phyloP scores from a whole-genome alignment of 129 eudicot species.

The Arctium lappa region DNA sequence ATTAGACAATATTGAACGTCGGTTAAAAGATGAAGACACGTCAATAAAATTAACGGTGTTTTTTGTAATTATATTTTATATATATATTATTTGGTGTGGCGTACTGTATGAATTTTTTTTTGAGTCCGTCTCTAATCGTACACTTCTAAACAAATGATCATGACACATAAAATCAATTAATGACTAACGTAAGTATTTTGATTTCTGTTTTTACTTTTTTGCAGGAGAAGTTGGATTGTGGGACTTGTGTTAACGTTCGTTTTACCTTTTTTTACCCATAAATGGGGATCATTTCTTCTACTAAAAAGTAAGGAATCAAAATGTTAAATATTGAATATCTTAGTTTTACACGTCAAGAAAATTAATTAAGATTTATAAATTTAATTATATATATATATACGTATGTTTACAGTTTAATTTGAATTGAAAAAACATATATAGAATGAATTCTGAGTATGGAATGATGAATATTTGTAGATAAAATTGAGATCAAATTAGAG shows the following conservation, averaged over 20 bases:
- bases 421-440: background rate
- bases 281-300: slow-evolving; percentile 46
- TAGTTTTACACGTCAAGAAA: background rate
- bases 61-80: too few relatives aligned
- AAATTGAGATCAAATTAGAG: slow-evolving; percentile 34
- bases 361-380: too few relatives aligned
- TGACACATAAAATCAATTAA: too few relatives aligned
- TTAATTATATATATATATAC: too few relatives aligned
- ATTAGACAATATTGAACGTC: too few relatives aligned
- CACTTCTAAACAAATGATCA: background rate
- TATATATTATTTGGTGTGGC: too few relatives aligned
- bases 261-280: slow-evolving; percentile 43
- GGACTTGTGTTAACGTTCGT: slow-evolving; percentile 36
- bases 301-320: slow-evolving; percentile 28
- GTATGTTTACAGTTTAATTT: background rate
- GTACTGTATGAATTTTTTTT: too few relatives aligned
- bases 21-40: too few relatives aligned
- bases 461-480: slow-evolving; percentile 2
- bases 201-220: background rate
- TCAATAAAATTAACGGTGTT: too few relatives aligned
- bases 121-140: too few relatives aligned
- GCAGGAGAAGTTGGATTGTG: slow-evolving; percentile 47
- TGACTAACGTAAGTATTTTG: background rate
- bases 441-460: background rate
- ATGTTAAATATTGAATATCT: background rate